phyloP scores from a whole-genome alignment of 2,329 filamentous ascomycete species.

The Curvularia eragrostidis region DNA sequence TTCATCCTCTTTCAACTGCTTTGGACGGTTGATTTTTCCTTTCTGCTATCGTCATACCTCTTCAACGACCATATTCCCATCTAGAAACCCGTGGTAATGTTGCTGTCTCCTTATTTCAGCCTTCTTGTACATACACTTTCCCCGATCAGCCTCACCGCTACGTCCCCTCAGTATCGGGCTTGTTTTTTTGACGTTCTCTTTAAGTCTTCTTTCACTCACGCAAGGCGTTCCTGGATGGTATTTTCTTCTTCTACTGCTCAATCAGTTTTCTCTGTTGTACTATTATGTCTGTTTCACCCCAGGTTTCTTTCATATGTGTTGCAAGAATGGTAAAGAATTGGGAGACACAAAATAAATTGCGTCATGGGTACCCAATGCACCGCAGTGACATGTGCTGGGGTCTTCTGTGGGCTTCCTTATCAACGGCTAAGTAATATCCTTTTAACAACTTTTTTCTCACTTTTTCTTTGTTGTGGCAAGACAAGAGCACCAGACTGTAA shows the following conservation, averaged over 20 bases:
- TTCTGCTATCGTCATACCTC: constrained; percentile 22
- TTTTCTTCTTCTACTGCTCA: constrained; percentile 1
- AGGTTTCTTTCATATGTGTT: not conserved
- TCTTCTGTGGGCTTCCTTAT: not conserved
- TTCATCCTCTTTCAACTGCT: constrained; percentile 6
- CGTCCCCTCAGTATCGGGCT: constrained; percentile 1
- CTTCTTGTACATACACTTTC: constrained; percentile 12
- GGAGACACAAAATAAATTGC: not conserved
- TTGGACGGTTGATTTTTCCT: constrained; percentile 9
- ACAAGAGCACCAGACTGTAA: not conserved
- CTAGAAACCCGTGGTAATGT: not conserved
- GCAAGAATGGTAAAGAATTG: not conserved
- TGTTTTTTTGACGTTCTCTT: not conserved
- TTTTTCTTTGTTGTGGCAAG: not conserved
- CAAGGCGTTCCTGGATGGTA: not conserved
- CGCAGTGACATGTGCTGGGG: not conserved
- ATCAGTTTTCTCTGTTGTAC: constrained; percentile 3
- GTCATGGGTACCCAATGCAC: not conserved
- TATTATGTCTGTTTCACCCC: not conserved
- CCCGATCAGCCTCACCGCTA: constrained; percentile 9
- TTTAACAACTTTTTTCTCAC: not conserved
- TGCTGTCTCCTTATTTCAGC: not conserved
- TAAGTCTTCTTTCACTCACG: not conserved
- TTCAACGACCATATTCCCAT: not conserved
- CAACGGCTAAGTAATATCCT: not conserved